A percentile compares a stretch with the other conserved stretches of the same genome.
phyloP scores from a whole-genome alignment of 371 early-diverging fungal species.

The Mucor piriformis region DNA sequence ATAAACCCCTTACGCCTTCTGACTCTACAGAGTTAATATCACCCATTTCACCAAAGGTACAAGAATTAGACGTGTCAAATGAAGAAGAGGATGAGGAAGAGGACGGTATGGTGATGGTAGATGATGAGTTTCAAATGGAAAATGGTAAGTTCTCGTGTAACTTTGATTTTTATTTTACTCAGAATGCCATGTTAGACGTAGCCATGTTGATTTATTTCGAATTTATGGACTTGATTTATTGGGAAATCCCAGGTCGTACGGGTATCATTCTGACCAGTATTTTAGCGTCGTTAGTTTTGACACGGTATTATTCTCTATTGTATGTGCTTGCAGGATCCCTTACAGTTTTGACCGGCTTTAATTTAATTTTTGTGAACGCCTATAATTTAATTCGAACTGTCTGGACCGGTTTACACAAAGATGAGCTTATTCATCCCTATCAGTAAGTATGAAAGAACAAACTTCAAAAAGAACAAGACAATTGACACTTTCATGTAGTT shows the following conservation, averaged over 20 bases:
- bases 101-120: background rate
- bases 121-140: background rate
- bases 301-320: constrained; percentile 54
- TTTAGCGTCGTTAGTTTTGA: constrained; percentile 41
- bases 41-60: constrained; percentile 1
- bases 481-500: constrained; percentile 25
- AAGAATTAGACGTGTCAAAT: background rate
- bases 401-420: constrained; percentile 41
- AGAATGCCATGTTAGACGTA: too few relatives aligned
- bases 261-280: constrained; percentile 37
- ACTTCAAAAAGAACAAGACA: too few relatives aligned
- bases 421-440: constrained; percentile 42
- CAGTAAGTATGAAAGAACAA: constrained; percentile 13
- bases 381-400: constrained; percentile 35
- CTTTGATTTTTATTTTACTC: too few relatives aligned
- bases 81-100: background rate
- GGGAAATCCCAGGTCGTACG: constrained; percentile 52
- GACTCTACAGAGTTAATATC: background rate
- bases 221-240: constrained; percentile 39
- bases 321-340: constrained; percentile 47
- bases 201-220: constrained; percentile 3
- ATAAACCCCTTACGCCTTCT: background rate
- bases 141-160: too few relatives aligned
- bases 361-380: constrained; percentile 55
- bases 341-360: constrained; percentile 50